phyloP scores from a whole-genome alignment of 768 basidiomycete species.

The Termitomyces titanicus region DNA sequence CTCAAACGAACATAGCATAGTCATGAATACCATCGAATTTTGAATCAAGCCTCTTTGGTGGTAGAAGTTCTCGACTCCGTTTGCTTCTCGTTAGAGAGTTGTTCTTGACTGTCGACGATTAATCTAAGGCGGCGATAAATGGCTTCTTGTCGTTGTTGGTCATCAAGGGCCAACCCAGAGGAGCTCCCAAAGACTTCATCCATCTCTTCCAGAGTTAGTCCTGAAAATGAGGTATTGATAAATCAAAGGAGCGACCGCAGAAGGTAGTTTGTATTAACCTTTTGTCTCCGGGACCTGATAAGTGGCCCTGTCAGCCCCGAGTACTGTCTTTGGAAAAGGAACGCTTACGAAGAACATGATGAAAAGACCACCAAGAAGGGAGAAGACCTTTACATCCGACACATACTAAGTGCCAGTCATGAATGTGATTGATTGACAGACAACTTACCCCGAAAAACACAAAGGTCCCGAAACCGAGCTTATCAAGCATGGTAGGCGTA shows the following conservation, averaged over 20 bases:
- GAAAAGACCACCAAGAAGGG: constrained; percentile 64
- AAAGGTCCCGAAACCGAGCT: constrained; percentile 68
- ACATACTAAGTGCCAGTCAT: background rate
- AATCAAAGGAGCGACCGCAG: no score
- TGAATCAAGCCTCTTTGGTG: background rate
- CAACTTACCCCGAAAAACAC: constrained; percentile 66
- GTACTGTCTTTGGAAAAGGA: background rate
- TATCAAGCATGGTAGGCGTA: constrained; percentile 68
- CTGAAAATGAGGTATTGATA: constrained; percentile 12
- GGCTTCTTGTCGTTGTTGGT: constrained; percentile 40
- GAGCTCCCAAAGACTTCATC: constrained; percentile 70
- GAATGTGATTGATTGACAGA: background rate
- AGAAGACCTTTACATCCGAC: constrained; percentile 44
- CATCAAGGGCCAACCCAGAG: constrained; percentile 50
- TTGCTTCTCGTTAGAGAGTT: constrained; percentile 9
- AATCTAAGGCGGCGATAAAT: constrained; percentile 69
- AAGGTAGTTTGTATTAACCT: constrained; percentile 32
- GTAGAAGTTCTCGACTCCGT: background rate
- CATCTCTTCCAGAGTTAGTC: constrained; percentile 73
- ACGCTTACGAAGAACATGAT: constrained; percentile 57
- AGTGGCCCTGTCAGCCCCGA: background rate
- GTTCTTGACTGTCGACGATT: constrained; percentile 16
- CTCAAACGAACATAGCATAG: background rate
- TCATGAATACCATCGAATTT: background rate
- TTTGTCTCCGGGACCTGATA: constrained; percentile 70